Evolutionary conservation across 1,284 basidiomycete species (phyloP), one percentile per base, ranked within the genome.

Genomic region (Malassezia obtusa): DNA sequence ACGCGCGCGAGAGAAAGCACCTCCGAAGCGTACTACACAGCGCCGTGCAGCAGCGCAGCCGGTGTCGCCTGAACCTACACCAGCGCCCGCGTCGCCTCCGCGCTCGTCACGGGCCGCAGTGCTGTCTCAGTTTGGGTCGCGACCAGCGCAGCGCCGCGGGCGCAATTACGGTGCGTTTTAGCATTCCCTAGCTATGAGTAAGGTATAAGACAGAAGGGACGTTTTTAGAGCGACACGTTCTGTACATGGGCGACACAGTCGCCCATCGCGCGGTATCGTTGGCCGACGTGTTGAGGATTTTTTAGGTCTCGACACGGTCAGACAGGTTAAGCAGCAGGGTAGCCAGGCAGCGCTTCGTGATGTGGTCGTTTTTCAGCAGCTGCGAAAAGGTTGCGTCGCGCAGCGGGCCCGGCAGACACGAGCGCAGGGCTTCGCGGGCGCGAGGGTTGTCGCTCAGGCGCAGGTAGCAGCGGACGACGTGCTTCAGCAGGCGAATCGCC

Each of bases 401-500:
- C 24, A 99, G 79, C 0, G 92, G 89, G 69, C 95, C 91, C 2
- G 94, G 94, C n/a, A 99, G 79, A 75, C 94, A 98, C 1, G 90
- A 90, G 44, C 92, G 81, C 41, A 99, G 78, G 2, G 94, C 94
- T 76, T 99, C 94, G 59, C 94, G 82, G 11, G 94, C 94, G 86
- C 91, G 82, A 52, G 92, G 78, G 71, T 98, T 98, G 77, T 99
- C 94, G 74, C 89, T 94, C 63, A 99, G 79, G 35, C 94, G 82
- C 55, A 99, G 77, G 74, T 99, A 99, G 76, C 94, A 99, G 53
- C 94, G 80, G 17, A 99, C 94, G 45, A 99, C 94, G 74, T 99
- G 94, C 77, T 99, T 99, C 64, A 99, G 78, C 50, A 99, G 77
- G 64, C 94, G 79, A 31, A 98, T 92, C 9, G 94, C 94, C 76